These are phyloP conservation scores for Nemania diffusa DNA, from an alignment of 2,329 filamentous ascomycete species.

Conservation along the genomic window DNA sequence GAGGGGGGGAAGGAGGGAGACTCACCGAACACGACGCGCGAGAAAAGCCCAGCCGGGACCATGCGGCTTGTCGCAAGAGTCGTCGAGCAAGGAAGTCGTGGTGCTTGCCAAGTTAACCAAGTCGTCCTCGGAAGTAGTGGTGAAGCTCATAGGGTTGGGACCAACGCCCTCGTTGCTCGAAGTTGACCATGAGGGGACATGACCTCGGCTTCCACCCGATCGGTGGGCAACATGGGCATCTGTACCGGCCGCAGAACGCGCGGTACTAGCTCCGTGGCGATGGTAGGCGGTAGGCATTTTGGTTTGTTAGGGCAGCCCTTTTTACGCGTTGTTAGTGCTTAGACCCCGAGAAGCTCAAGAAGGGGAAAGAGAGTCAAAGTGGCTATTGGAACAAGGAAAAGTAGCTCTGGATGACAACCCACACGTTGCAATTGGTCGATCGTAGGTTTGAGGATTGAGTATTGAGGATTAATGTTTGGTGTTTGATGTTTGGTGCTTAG, in stretches of 20 bases:
- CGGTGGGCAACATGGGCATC: constrained; percentile 22
- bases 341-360: neutral
- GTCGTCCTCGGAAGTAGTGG: constrained; percentile 24
- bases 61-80: constrained; percentile 32
- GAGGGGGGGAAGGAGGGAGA: constrained; percentile 5
- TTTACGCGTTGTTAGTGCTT: constrained; percentile 4
- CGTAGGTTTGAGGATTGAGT: neutral
- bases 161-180: constrained; percentile 39
- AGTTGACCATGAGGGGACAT: constrained; percentile 33
- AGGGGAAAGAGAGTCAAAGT: neutral
- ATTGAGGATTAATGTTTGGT: neutral
- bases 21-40: constrained; percentile 43
- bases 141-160: constrained; percentile 26
- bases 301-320: neutral
- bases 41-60: constrained; percentile 36
- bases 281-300: constrained; percentile 35
- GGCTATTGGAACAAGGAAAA: neutral
- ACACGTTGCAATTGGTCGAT: constrained; percentile 5
- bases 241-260: constrained; percentile 15
- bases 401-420: neutral
- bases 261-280: constrained; percentile 28
- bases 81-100: constrained; percentile 31
- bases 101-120: constrained; percentile 25
- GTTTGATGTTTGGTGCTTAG: neutral
- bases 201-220: constrained; percentile 16